These are phyloP conservation scores for Daldinia caldariorum DNA, from an alignment of 495 filamentous ascomycete genomes.

Conservation along the genomic window DNA sequence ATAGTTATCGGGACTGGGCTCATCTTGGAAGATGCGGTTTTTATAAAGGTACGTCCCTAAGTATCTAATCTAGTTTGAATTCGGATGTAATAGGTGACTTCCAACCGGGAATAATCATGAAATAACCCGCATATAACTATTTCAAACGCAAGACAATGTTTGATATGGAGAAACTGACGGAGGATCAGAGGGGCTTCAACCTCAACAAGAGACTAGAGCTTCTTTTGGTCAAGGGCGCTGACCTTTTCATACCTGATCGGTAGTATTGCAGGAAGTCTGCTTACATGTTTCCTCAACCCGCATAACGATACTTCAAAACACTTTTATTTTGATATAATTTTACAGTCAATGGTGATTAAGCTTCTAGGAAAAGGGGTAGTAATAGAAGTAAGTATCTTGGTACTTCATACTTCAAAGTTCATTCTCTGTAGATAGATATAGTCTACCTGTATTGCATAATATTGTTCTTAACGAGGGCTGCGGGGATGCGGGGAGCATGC, in stretches of 20 bases:
- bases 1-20: conserved; percentile 5
- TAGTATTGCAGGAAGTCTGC: neutral
- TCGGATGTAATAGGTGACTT: neutral
- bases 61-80: neutral
- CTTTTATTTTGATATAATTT: no score
- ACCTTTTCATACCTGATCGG: neutral
- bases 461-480: no score
- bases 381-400: no score
- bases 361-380: no score
- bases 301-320: neutral
- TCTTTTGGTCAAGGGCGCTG: neutral
- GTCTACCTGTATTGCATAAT: no score
- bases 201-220: neutral
- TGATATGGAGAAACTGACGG: neutral
- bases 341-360: no score
- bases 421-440: no score
- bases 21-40: conserved; percentile 11
- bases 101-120: neutral
- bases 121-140: neutral
- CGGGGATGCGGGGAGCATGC: no score
- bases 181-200: neutral
- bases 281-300: neutral
- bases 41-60: no score
- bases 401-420: no score
- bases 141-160: neutral